Evolutionary conservation across 148 eudicot genomes (phyloP).

Genomic region (Beta vulgaris): DNA sequence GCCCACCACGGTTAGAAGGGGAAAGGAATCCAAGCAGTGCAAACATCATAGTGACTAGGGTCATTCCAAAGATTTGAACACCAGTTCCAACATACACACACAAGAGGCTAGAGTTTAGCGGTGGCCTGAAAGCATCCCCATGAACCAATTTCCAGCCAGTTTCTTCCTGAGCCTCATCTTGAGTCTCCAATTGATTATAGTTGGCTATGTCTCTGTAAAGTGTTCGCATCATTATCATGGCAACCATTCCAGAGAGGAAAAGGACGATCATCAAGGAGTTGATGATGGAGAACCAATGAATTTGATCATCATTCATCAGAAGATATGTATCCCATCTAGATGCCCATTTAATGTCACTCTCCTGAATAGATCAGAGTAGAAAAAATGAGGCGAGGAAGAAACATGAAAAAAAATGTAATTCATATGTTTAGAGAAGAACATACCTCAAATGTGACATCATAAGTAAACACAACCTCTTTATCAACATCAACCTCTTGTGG

Average conservation of each 20-base stretch:
- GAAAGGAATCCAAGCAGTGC: conserved; percentile 54
- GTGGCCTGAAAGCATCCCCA: conserved; percentile 53
- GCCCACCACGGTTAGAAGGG: conserved; percentile 60
- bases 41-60: conserved; percentile 51
- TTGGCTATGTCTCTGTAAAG: conserved; percentile 53
- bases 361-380: conserved; percentile 20
- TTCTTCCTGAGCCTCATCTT: conserved; percentile 57
- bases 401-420: not conserved
- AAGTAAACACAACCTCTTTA: conserved; percentile 53
- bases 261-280: conserved; percentile 52
- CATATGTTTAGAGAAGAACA: not conserved
- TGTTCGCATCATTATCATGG: conserved; percentile 63
- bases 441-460: conserved; percentile 62
- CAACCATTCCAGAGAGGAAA: conserved; percentile 55
- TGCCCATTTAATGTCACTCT: conserved; percentile 55
- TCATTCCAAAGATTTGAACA: conserved; percentile 48
- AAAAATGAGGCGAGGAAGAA: not conserved
- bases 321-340: conserved; percentile 59
- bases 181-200: conserved; percentile 52
- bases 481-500: conserved; percentile 53
- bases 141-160: conserved; percentile 57
- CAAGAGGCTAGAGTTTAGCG: conserved; percentile 39
- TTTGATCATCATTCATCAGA: conserved; percentile 54
- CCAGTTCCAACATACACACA: conserved; percentile 56
- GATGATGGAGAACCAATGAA: conserved; percentile 55